Percentiles rank a stretch among this genome's conserved stretches.
Conservation (phyloP, 2,329 filamentous ascomycete species). For the Pseudofabraea citricarpa region DNA sequence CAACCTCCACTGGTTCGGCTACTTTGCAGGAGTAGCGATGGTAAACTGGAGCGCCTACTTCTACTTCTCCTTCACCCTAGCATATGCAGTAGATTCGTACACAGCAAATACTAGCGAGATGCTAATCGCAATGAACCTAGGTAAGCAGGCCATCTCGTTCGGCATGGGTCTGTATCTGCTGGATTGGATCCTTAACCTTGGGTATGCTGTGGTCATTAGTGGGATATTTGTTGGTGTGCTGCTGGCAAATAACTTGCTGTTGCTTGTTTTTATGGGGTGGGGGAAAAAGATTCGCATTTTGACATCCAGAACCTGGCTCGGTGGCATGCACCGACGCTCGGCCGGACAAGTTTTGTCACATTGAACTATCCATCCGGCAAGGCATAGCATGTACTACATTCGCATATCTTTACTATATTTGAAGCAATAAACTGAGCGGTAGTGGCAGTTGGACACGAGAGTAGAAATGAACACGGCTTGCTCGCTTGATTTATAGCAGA, state of each 20-base stretch:
- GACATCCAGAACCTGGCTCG: constrained; percentile 42
- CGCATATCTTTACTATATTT: too few species aligned
- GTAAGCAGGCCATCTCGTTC: constrained; percentile 51
- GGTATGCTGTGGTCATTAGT: constrained; percentile 46
- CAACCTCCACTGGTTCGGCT: constrained; percentile 46
- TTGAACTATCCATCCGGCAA: too few species aligned
- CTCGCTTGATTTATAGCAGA: too few species aligned
- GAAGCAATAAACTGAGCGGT: too few species aligned
- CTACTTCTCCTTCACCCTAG: constrained; percentile 53
- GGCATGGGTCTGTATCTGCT: constrained; percentile 45
- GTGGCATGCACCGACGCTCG: constrained; percentile 36
- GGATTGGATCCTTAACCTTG: constrained; percentile 43
- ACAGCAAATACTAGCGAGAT: constrained; percentile 56
- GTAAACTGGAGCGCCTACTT: constrained; percentile 46
- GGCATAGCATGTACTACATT: too few species aligned
- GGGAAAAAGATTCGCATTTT: constrained; percentile 44
- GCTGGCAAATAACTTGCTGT: constrained; percentile 41
- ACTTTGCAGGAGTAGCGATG: constrained; percentile 45
- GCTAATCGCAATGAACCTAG: constrained; percentile 56
- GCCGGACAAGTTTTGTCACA: constrained; percentile 28
- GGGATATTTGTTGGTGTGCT: constrained; percentile 45
- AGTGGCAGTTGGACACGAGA: too few species aligned
- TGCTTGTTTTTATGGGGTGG: constrained; percentile 44
- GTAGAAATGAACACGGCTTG: too few species aligned
- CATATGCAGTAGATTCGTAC: constrained; percentile 57